These are phyloP conservation scores for Dillenia suffruticosa DNA, from an alignment of 164 flowering plant species.

Conservation along the genomic window DNA sequence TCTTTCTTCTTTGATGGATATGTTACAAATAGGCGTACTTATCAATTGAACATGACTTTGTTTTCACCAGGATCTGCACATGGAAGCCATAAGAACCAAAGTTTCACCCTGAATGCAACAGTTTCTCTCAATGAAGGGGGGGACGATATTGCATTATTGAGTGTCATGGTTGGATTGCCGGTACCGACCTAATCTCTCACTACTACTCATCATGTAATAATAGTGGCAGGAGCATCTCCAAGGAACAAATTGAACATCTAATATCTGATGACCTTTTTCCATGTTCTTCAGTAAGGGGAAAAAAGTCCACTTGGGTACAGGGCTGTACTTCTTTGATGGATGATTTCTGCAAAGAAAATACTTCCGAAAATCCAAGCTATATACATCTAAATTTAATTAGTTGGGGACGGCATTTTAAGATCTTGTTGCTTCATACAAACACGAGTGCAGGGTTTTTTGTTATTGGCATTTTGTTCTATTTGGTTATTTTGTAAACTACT, in stretches of 20 bases:
- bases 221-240: neutral
- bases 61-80: conserved; percentile 54
- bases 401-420: no score
- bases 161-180: conserved; percentile 87
- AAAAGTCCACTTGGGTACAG: neutral
- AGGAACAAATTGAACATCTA: neutral
- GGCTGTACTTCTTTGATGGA: conserved; percentile 14
- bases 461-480: no score
- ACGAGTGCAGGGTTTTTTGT: no score
- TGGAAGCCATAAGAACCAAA: conserved; percentile 32
- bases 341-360: no score
- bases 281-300: neutral
- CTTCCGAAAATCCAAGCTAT: no score
- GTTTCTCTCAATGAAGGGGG: conserved; percentile 39
- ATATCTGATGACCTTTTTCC: neutral
- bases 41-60: no score
- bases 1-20: neutral
- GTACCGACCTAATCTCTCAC: conserved; percentile 25
- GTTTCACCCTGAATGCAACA: conserved; percentile 23
- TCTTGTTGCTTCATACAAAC: no score
- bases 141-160: conserved; percentile 63
- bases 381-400: no score
- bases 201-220: neutral
- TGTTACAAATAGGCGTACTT: neutral
- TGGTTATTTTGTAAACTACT: no score